These are phyloP conservation scores for Triglochin maritima DNA, from an alignment of 106 monocot species.

Conservation along the genomic window DNA sequence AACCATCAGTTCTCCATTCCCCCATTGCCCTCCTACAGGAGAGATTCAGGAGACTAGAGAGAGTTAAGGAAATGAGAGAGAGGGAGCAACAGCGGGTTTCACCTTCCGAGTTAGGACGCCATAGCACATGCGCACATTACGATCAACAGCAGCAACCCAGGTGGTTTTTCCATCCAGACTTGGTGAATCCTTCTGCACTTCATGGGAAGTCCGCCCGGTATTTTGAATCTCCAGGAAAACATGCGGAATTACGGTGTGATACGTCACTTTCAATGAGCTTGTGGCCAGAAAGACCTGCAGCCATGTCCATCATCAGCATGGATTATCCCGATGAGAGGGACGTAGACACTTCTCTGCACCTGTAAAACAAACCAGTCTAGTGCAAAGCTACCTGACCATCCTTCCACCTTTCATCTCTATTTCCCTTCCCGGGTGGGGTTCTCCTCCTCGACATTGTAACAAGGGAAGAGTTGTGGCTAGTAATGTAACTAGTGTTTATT, in stretches of 20 bases:
- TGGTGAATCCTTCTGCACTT: conserved; percentile 17
- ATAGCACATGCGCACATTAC: neutral
- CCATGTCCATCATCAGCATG: neutral
- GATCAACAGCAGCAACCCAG: conserved; percentile 8
- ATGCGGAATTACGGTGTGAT: conserved; percentile 5
- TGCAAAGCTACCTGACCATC: neutral
- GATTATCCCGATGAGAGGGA: conserved; percentile 8
- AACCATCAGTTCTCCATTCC: conserved; percentile 4
- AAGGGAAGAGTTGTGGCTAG: neutral
- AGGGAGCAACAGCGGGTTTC: conserved; percentile 25
- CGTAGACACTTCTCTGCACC: conserved; percentile 82
- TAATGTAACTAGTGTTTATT: conserved; percentile 13
- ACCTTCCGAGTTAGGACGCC: neutral
- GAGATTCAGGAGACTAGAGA: conserved; percentile 41
- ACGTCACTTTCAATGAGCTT: conserved; percentile 7
- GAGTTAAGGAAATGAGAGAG: conserved; percentile 19
- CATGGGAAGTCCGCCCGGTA: neutral
- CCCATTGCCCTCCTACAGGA: conserved; percentile 43
- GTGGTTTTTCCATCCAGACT: conserved; percentile 45
- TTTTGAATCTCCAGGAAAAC: neutral
- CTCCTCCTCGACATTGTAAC: neutral
- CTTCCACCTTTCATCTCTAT: neutral
- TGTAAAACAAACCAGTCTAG: conserved; percentile 22
- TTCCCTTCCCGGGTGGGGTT: neutral
- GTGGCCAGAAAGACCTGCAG: conserved; percentile 1